Conservation (phyloP, 768 basidiomycete genomes). For the Leccinum uliginosum region DNA sequence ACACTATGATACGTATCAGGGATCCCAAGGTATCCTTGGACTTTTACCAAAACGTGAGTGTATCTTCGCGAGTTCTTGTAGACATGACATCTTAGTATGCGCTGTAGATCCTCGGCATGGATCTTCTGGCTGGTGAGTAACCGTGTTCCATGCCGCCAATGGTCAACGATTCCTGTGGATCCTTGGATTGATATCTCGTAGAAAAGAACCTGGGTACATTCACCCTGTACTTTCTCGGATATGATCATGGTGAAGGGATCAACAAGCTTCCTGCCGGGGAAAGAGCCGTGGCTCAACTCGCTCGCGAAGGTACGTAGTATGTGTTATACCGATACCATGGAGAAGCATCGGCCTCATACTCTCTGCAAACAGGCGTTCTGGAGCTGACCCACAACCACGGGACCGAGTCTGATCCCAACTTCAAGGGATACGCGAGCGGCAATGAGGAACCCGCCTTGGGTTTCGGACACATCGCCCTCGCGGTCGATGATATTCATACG, state of each 20-base stretch:
- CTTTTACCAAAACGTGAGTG: conserved; percentile 71
- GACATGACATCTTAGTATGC: background rate
- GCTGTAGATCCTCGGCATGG: conserved; percentile 66
- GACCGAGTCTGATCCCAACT: conserved; percentile 72
- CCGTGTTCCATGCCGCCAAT: background rate
- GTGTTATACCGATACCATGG: background rate
- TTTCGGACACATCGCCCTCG: conserved; percentile 88
- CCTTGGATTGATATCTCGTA: conserved; percentile 20
- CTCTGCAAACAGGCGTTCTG: conserved; percentile 52
- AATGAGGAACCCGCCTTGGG: conserved; percentile 76
- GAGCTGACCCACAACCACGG: conserved; percentile 91
- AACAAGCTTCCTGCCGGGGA: conserved; percentile 48
- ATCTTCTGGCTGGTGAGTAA: conserved; percentile 52
- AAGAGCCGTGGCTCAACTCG: conserved; percentile 42
- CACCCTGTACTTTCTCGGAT: conserved; percentile 85
- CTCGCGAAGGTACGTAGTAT: conserved; percentile 57
- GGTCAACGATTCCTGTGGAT: conserved; percentile 2
- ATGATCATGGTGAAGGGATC: conserved; percentile 50
- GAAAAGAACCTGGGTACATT: conserved; percentile 57
- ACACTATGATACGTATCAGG: conserved; percentile 86
- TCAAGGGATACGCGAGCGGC: conserved; percentile 81
- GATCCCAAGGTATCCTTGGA: conserved; percentile 76
- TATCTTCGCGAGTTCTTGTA: background rate
- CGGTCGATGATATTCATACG: conserved; percentile 75
- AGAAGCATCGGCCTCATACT: background rate